Percentiles rank a stretch among this genome's conserved stretches.
Evolutionary conservation across 1,284 basidiomycete genomes (phyloP).

Genomic region (Ceratobasidium sp.): DNA sequence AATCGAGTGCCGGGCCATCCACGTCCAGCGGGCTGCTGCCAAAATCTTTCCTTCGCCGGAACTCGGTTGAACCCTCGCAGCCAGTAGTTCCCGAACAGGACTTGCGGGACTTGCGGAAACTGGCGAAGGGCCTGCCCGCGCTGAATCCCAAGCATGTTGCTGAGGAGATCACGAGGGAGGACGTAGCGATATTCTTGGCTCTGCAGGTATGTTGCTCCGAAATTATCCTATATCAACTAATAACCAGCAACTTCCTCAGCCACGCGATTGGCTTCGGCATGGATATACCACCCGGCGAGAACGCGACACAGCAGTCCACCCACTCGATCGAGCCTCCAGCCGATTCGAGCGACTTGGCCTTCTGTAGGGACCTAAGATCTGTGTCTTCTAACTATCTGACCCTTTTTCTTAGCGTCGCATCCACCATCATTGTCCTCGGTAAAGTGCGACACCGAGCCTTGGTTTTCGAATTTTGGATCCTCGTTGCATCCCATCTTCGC

Average conservation of each 20-base stretch:
- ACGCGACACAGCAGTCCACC: slow-evolving; percentile 71
- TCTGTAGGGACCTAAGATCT: slow-evolving; percentile 64
- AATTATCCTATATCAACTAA: neutral
- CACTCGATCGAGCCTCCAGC: slow-evolving; percentile 75
- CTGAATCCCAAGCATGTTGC: slow-evolving; percentile 75
- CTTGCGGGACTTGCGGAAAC: slow-evolving; percentile 71
- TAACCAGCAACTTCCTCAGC: slow-evolving; percentile 60
- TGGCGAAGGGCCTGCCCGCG: slow-evolving; percentile 67
- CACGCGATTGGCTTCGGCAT: slow-evolving; percentile 82
- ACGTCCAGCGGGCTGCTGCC: slow-evolving; percentile 67
- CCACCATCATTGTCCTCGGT: slow-evolving; percentile 81
- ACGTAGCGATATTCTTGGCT: slow-evolving; percentile 71
- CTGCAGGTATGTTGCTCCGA: slow-evolving; percentile 68
- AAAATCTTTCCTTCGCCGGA: slow-evolving; percentile 51
- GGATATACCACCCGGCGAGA: slow-evolving; percentile 72
- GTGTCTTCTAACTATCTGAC: neutral
- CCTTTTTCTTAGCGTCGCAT: slow-evolving; percentile 70
- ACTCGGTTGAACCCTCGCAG: slow-evolving; percentile 1
- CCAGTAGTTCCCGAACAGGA: slow-evolving; percentile 61
- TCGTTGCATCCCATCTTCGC: slow-evolving; percentile 76
- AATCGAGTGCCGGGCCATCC: slow-evolving; percentile 53
- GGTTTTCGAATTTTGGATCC: slow-evolving; percentile 79
- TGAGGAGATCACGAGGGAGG: slow-evolving; percentile 78
- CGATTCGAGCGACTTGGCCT: slow-evolving; percentile 80
- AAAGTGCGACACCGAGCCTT: slow-evolving; percentile 71